Evolutionary conservation across 2,329 filamentous ascomycete genomes (phyloP), one percentile per base, ranked within the genome.

Genomic region (Colletotrichum siamense): DNA sequence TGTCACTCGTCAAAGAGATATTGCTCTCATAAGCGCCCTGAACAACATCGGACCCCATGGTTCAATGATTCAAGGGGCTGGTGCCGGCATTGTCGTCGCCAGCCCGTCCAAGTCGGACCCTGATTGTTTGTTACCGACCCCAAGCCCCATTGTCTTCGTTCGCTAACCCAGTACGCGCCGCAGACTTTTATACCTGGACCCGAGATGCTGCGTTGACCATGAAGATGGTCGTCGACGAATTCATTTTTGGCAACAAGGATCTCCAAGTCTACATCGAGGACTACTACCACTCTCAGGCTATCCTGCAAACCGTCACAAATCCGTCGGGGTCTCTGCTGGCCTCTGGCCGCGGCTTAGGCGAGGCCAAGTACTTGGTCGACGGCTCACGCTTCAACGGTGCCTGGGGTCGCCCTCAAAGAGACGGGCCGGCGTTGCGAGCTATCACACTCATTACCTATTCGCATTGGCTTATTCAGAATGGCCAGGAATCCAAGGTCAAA

Each of bases 361-460:
- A 92, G 79, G 88, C 90, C 3, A 92, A 92, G 79, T 92, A 88
- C 79, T 85, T 89, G 69, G 87, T 89, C 22, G 86, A 92, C 74
- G 82, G 85, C 69, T 88, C 87, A 6, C 85, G 87, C 1, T 91
- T 87, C 79, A 89, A 86, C 28, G 88, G 88, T 13, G 80, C 83
- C 9, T 92, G 91, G 91, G 91, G 91, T 18, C 86, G 91, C 26
- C 91, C 91, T 24, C 91, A 92, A 81, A 86, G 88, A 30, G 91
- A 92, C 80, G 91, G 91, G 0, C 91, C 91, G 39, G 89, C 91
- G 13, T 84, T 92, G n/a, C 86, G 91, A 64, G 90, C 90, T 4
- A 91, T 89, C 24, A 87, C 91, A 1, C 81, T 92, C 75, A 89
- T 90, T 57, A 85, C 87, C 1, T 92, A 91, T 78, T 87, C 87